Conservation (phyloP, 1,139 yeast genomes). For the Geotrichum aggregatum region DNA sequence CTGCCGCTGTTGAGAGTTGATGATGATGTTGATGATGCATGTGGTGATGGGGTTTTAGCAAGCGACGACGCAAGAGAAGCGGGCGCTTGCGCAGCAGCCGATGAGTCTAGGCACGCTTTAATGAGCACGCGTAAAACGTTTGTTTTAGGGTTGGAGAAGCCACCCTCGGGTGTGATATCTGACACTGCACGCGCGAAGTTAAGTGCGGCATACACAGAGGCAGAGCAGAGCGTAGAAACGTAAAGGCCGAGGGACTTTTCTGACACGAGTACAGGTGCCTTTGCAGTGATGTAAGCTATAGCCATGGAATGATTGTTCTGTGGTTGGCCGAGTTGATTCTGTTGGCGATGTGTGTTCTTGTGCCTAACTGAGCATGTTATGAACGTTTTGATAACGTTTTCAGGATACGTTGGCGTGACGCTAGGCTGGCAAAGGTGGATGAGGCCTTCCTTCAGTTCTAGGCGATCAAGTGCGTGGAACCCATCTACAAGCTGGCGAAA, state of each 20-base stretch:
- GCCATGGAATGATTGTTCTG: constrained; percentile 12
- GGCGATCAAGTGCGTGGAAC: constrained; percentile 29
- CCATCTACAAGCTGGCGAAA: constrained; percentile 29
- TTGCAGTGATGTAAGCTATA: constrained; percentile 27
- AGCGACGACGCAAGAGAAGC: not conserved
- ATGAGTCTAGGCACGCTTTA: not conserved
- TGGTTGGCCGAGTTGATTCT: not conserved
- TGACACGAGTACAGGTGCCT: constrained; percentile 23
- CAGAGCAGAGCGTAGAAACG: constrained; percentile 25
- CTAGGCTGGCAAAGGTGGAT: constrained; percentile 28
- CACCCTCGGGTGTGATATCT: constrained; percentile 21
- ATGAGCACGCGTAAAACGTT: constrained; percentile 1
- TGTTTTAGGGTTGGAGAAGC: constrained; percentile 18
- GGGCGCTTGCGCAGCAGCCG: not conserved
- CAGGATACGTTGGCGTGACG: constrained; percentile 27
- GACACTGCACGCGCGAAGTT: constrained; percentile 28
- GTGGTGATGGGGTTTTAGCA: not conserved
- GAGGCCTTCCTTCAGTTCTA: constrained; percentile 25
- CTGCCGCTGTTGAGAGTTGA: not conserved
- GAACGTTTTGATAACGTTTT: constrained; percentile 26
- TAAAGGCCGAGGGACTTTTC: constrained; percentile 24
- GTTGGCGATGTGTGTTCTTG: constrained; percentile 5
- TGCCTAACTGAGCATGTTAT: constrained; percentile 16
- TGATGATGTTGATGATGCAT: not conserved
- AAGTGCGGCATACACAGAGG: constrained; percentile 26